These are phyloP conservation scores for Gnetum montanum DNA, from an alignment of 75 land plant species.

Conservation along the genomic window DNA sequence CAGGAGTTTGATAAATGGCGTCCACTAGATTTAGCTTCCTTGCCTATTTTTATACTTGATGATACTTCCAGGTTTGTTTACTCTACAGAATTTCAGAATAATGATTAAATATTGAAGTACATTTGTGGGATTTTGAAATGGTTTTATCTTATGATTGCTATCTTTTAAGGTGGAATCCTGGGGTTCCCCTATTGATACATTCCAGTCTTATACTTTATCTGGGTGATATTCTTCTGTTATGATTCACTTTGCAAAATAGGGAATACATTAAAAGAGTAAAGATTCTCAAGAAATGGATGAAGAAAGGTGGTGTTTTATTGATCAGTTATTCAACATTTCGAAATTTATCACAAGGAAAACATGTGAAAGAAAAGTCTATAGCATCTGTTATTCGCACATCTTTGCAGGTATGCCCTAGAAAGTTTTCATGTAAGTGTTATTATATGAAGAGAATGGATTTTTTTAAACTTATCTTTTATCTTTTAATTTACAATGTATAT, in stretches of 20 bases:
- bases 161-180: too few relatives aligned
- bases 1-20: conserved; percentile 88
- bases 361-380: conserved; percentile 48
- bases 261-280: conserved; percentile 49
- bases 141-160: too few relatives aligned
- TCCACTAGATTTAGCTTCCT: conserved; percentile 54
- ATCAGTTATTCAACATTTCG: conserved; percentile 92
- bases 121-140: too few relatives aligned
- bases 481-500: too few relatives aligned
- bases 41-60: conserved; percentile 82
- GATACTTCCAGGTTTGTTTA: conserved; percentile 75
- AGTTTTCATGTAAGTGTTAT: neutral
- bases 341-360: conserved; percentile 63
- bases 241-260: too few relatives aligned
- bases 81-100: too few relatives aligned
- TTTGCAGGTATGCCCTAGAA: conserved; percentile 53
- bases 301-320: conserved; percentile 77
- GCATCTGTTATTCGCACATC: conserved; percentile 42
- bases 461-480: too few relatives aligned
- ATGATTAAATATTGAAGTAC: too few relatives aligned
- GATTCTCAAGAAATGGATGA: conserved; percentile 64
- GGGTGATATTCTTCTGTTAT: too few relatives aligned
- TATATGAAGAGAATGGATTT: too few relatives aligned
- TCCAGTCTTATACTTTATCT: too few relatives aligned
- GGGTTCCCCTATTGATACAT: too few relatives aligned